These are phyloP conservation scores for Penicillium riverlandense DNA, from an alignment of 495 filamentous ascomycete genomes.

Conservation along the genomic window DNA sequence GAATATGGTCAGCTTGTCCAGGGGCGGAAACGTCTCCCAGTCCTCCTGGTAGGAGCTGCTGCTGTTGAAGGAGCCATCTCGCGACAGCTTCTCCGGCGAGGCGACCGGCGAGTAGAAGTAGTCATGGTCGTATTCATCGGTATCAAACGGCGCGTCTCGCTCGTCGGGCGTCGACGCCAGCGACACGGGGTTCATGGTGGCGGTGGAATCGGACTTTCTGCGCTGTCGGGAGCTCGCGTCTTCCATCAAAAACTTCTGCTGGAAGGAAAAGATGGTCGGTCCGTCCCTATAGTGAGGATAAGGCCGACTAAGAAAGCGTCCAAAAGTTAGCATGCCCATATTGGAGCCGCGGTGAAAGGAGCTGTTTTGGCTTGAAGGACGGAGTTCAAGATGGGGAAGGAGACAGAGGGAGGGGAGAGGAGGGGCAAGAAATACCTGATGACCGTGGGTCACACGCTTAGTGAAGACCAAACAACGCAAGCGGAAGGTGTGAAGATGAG, in stretches of 20 bases:
- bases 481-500: too few relatives aligned
- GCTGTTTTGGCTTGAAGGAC: background rate
- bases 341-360: conserved; percentile 2
- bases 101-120: conserved; percentile 30
- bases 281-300: conserved; percentile 31
- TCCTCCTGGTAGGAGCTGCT: conserved; percentile 80
- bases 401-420: background rate
- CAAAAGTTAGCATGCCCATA: conserved; percentile 40
- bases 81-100: conserved; percentile 46
- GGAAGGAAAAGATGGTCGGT: conserved; percentile 36
- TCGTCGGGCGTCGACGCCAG: conserved; percentile 18
- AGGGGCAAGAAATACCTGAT: background rate
- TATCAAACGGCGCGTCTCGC: conserved; percentile 14
- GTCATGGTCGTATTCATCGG: conserved; percentile 23
- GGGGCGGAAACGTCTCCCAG: conserved; percentile 77
- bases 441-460: too few relatives aligned
- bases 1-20: conserved; percentile 88
- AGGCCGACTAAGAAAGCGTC: conserved; percentile 36
- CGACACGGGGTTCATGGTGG: conserved; percentile 18
- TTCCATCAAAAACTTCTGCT: conserved; percentile 39
- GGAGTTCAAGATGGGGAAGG: conserved; percentile 1
- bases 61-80: conserved; percentile 62
- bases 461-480: too few relatives aligned
- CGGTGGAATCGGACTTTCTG: conserved; percentile 16
- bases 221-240: conserved; percentile 17